Evolutionary conservation across 2,329 filamentous ascomycete species (phyloP).

Genomic region (Clonostachys rhizophaga): DNA sequence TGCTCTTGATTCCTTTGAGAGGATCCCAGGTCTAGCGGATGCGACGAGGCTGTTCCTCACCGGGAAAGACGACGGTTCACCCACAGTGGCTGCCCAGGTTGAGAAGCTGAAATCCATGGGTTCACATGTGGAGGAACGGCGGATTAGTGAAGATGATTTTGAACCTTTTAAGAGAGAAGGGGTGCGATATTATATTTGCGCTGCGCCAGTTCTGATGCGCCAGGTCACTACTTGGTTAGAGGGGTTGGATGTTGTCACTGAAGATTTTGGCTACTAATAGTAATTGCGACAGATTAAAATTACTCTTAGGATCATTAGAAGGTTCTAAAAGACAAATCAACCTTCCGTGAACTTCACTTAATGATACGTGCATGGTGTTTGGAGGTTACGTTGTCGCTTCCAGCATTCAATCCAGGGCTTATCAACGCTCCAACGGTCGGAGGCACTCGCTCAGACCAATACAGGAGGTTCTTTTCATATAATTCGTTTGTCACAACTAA

Average conservation of each 20-base stretch:
- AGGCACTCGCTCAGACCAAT: too few relatives aligned
- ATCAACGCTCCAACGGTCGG: too few relatives aligned
- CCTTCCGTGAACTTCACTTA: too few relatives aligned
- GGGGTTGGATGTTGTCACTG: constrained; percentile 48
- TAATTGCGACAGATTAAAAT: too few relatives aligned
- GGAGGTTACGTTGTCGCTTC: too few relatives aligned
- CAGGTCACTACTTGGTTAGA: constrained; percentile 44
- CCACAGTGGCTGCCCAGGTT: constrained; percentile 4
- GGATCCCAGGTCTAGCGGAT: constrained; percentile 42
- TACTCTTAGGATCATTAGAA: too few relatives aligned
- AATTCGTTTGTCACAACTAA: too few relatives aligned
- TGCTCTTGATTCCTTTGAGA: constrained; percentile 52
- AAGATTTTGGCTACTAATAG: constrained; percentile 56
- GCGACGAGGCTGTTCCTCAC: constrained; percentile 64
- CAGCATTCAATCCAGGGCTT: too few relatives aligned
- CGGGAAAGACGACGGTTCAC: constrained; percentile 22
- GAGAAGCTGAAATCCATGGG: constrained; percentile 26
- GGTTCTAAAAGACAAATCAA: too few relatives aligned
- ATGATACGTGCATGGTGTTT: too few relatives aligned
- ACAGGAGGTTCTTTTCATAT: too few relatives aligned
- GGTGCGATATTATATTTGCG: constrained; percentile 48
- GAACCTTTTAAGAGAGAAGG: constrained; percentile 25
- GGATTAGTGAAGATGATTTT: constrained; percentile 37
- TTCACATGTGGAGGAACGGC: constrained; percentile 22
- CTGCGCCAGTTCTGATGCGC: constrained; percentile 33